Evolutionary conservation across 148 eudicot genomes (phyloP).

Genomic region (Cornus suecica): DNA sequence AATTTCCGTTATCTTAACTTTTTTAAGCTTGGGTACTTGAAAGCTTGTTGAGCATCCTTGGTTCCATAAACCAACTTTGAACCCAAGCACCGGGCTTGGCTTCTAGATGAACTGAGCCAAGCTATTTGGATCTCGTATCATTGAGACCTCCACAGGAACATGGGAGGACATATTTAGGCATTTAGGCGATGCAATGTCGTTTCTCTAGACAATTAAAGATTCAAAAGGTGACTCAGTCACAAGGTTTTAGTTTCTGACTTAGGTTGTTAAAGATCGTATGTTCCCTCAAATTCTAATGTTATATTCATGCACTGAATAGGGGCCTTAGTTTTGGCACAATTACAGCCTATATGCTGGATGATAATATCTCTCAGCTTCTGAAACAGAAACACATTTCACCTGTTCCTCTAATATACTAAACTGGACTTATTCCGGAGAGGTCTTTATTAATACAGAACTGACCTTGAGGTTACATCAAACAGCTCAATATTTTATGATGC

Average conservation of each 20-base stretch:
- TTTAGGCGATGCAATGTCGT: neutral
- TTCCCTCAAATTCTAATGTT: too few species aligned
- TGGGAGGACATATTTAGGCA: too few species aligned
- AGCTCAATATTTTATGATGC: neutral
- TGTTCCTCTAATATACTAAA: neutral
- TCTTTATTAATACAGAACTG: neutral
- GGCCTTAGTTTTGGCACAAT: too few species aligned
- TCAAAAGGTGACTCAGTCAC: neutral
- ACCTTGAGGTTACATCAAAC: neutral
- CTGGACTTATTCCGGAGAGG: neutral
- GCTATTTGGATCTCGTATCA: too few species aligned
- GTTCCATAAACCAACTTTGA: neutral
- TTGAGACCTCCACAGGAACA: too few species aligned
- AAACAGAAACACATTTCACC: neutral
- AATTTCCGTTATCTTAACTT: neutral
- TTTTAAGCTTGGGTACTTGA: neutral
- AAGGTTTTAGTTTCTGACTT: too few species aligned
- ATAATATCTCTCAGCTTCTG: too few species aligned
- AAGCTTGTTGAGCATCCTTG: neutral
- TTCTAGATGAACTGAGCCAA: conserved; percentile 4
- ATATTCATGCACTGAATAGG: too few species aligned
- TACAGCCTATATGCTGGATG: too few species aligned
- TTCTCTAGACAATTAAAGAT: neutral
- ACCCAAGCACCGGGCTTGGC: neutral
- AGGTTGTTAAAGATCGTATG: too few species aligned